These are phyloP conservation scores for Chenopodium quinoa DNA, from an alignment of 148 eudicot species.

Conservation along the genomic window DNA sequence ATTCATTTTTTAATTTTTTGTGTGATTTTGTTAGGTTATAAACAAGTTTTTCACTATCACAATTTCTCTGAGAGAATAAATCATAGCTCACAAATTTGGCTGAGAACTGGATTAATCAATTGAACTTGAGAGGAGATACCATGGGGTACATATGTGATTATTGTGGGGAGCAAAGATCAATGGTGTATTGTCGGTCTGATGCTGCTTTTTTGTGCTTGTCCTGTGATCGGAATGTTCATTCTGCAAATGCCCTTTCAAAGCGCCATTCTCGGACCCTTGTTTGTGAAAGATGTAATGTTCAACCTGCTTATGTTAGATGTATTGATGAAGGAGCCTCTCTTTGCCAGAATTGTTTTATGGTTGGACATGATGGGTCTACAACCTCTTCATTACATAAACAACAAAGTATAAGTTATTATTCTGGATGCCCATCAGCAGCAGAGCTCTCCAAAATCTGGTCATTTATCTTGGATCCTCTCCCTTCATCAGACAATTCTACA, in stretches of 20 bases:
- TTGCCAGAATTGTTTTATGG: conserved; percentile 75
- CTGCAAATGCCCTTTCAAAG: conserved; percentile 87
- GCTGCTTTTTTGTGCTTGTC: conserved; percentile 86
- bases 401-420: conserved; percentile 59
- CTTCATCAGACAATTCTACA: conserved; percentile 41
- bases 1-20: not conserved
- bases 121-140: not conserved
- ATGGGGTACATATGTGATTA: conserved; percentile 86
- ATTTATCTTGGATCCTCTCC: conserved; percentile 50
- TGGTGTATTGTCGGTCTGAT: conserved; percentile 94
- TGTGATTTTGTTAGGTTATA: conserved; percentile 15
- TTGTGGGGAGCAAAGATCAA: conserved; percentile 72
- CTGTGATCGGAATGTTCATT: conserved; percentile 92
- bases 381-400: conserved; percentile 53
- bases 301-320: conserved; percentile 76
- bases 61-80: not conserved
- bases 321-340: conserved; percentile 71
- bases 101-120: not conserved
- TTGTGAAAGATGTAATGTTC: conserved; percentile 75
- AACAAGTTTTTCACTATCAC: not conserved
- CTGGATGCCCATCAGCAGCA: conserved; percentile 86
- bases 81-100: not conserved
- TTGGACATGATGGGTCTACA: conserved; percentile 45
- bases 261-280: conserved; percentile 89
- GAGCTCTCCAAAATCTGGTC: conserved; percentile 85